Evolutionary conservation across 345 rosid species (phyloP).

Genomic region (Arabidopsis arenosa): DNA sequence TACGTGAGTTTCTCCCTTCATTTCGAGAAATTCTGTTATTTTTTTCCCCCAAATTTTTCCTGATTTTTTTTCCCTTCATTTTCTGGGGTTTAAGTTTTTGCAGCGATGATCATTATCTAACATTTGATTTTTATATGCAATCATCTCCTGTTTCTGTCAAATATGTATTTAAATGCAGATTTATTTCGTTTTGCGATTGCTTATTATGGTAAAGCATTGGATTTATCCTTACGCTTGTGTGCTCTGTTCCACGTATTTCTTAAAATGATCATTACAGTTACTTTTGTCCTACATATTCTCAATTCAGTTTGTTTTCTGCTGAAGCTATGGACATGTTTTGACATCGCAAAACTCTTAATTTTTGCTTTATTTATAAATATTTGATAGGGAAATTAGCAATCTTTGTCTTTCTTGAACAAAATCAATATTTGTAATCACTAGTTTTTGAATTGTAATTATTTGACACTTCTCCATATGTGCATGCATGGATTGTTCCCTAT

Average conservation of each 20-base stretch:
- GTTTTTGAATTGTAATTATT: neutral
- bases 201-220: neutral
- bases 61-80: neutral
- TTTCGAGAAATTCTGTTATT: neutral
- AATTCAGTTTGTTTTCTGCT: neutral
- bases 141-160: slow-evolving; percentile 2
- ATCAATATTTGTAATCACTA: neutral
- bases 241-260: slow-evolving; percentile 3
- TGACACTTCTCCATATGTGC: slow-evolving; percentile 12
- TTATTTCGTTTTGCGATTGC: slow-evolving; percentile 11
- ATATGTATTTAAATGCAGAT: neutral
- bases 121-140: neutral
- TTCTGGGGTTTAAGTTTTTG: neutral
- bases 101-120: neutral
- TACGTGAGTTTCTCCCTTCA: slow-evolving; percentile 39
- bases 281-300: too few relatives aligned
- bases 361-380: neutral
- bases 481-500: slow-evolving; percentile 38
- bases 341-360: too few relatives aligned
- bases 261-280: too few relatives aligned
- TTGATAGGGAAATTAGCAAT: neutral
- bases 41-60: neutral
- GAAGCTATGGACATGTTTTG: neutral
- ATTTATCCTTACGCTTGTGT: neutral
- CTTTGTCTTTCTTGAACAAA: neutral